Base-by-base conservation (phyloP, 2,329 filamentous ascomycete species). In the Fusarium bulbicola region DNA sequence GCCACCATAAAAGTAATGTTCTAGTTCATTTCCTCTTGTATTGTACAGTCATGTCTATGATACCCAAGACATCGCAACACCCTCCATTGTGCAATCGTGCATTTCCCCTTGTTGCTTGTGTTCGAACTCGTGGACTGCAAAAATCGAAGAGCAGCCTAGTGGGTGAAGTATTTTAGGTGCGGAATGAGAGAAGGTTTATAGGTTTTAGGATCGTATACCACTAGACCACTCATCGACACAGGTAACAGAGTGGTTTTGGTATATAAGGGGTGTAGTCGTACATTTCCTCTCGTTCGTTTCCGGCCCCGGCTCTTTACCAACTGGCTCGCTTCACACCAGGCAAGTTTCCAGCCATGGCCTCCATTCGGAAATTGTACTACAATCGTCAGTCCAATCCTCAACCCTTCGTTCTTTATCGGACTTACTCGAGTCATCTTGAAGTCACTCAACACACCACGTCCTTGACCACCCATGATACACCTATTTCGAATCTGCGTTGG, bases 291-390 rank as follows among this genome's bases (percentile, higher is more conserved):
- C 40, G 53, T 24, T 46, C 26, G 26, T 20, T 42, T 14, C 13
- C 14, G 18, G 36, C 7, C n/a, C 37, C 13, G 34, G 6, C 16
- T 47, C 54, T 70, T 82, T 93, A 99, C 96, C 96, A 99, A 84
- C 93, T 97, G 56, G 96, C 96, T 87, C 97, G 97, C 88, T 92
- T 94, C 62, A 99, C 96, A 78, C 96, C 96, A 0, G 96, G 95
- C 59, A 99, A 81, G 70, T 94, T 90, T 57, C 96, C 96, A 37
- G 89, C 92, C 72, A 98, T 85, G 24, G 96, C 96, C 82, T 97
- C 92, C 84, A 96, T 86, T 81, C 96, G 90, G 86, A 99, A 99
- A 85, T 95, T 94, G 83, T 89, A 99, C 95, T 98, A 79, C 49
- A 26, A 32, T 60, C n/a, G 68, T 82, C 66, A 83, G 82, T 57